Conservation (phyloP, 2,329 filamentous ascomycete species). For the Dendrostoma leiphaemia region DNA sequence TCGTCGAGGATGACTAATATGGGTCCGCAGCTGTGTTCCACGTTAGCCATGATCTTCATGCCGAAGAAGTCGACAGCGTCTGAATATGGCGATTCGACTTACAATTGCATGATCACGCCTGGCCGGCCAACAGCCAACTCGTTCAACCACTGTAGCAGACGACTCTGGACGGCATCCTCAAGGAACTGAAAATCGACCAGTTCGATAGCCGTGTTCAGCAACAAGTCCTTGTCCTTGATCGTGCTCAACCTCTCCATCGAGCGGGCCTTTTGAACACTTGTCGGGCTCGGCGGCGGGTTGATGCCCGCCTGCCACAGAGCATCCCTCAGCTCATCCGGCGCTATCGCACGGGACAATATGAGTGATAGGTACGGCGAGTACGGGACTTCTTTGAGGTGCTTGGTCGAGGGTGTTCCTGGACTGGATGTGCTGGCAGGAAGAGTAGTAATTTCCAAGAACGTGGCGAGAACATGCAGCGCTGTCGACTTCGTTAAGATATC, state of each 20-base stretch:
- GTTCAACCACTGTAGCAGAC: constrained; percentile 59
- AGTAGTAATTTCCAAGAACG: constrained; percentile 56
- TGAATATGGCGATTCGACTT: constrained; percentile 29
- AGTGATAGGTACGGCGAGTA: constrained; percentile 59
- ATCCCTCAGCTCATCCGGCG: constrained; percentile 59
- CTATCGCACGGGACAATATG: constrained; percentile 55
- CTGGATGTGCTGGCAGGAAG: constrained; percentile 30
- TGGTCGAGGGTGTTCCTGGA: constrained; percentile 22
- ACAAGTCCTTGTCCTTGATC: constrained; percentile 59
- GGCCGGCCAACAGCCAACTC: constrained; percentile 54
- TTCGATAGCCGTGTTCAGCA: constrained; percentile 62
- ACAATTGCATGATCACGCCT: constrained; percentile 58
- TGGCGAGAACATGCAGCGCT: constrained; percentile 59
- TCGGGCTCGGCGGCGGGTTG: constrained; percentile 40
- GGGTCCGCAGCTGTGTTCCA: constrained; percentile 45
- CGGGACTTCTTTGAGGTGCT: constrained; percentile 29
- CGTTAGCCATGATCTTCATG: neutral
- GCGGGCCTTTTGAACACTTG: constrained; percentile 37
- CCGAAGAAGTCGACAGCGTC: neutral
- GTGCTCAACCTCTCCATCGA: constrained; percentile 40
- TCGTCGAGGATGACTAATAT: constrained; percentile 60
- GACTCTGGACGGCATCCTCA: constrained; percentile 60
- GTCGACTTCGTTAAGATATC: constrained; percentile 59
- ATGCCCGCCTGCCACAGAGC: constrained; percentile 60
- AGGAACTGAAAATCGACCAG: constrained; percentile 65